Percentiles rank a stretch among this genome's conserved stretches.
Evolutionary conservation across 2,329 filamentous ascomycete species (phyloP).

Genomic region (Ustulina deusta): DNA sequence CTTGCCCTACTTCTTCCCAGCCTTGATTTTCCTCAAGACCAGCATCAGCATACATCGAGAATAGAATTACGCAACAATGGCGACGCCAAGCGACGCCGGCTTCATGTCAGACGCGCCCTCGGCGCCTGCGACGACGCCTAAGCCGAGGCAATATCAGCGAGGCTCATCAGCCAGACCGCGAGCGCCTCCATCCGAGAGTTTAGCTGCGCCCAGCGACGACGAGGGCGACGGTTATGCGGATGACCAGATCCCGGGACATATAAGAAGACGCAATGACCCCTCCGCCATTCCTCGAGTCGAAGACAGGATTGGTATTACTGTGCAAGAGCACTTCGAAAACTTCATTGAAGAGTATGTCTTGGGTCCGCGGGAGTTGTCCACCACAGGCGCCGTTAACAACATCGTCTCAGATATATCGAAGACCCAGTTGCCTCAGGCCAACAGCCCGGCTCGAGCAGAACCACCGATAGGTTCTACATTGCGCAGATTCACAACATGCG

Average conservation of each 20-base stretch:
- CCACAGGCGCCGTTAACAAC: background rate
- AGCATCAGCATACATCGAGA: background rate
- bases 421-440: conserved; percentile 72
- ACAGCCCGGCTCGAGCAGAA: conserved; percentile 73
- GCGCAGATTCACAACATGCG: conserved; percentile 84
- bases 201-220: conserved; percentile 71
- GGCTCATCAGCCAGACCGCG: conserved; percentile 67
- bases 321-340: conserved; percentile 81
- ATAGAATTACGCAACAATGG: conserved; percentile 53
- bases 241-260: conserved; percentile 69
- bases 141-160: conserved; percentile 57
- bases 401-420: conserved; percentile 69
- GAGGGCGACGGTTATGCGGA: conserved; percentile 73
- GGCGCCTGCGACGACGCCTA: conserved; percentile 58
- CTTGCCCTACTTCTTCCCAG: background rate
- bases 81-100: conserved; percentile 67
- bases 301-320: conserved; percentile 78
- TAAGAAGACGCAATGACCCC: conserved; percentile 59
- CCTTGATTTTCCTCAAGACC: background rate
- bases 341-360: conserved; percentile 80
- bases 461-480: conserved; percentile 85
- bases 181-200: conserved; percentile 72
- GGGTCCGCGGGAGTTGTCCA: background rate
- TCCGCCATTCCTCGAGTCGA: conserved; percentile 76
- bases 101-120: conserved; percentile 69